phyloP scores from a whole-genome alignment of 2,329 filamentous ascomycete genomes.

The Penicillium sp. region DNA sequence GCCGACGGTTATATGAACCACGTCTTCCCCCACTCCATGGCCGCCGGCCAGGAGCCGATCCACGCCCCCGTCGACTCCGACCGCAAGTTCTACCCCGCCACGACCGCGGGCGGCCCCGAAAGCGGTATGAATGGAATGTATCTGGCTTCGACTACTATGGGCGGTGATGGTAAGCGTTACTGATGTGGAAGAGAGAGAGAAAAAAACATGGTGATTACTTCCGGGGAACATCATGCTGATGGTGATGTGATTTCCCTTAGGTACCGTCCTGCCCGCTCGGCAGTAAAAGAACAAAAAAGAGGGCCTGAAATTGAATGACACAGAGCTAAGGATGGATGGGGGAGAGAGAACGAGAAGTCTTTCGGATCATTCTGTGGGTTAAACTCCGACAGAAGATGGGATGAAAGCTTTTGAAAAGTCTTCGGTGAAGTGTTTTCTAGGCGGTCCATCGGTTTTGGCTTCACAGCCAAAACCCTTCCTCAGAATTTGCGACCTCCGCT shows the following conservation, averaged over 20 bases:
- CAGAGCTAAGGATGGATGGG: conserved; percentile 47
- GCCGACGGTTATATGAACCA: conserved; percentile 67
- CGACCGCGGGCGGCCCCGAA: conserved; percentile 46
- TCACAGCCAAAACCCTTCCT: not conserved
- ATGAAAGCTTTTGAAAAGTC: conserved; percentile 6
- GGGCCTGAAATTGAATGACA: conserved; percentile 16
- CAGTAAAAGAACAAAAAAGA: conserved; percentile 54
- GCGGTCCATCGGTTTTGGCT: not conserved
- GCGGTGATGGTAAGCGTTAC: conserved; percentile 48
- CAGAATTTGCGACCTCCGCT: conserved; percentile 3
- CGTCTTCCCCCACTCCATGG: conserved; percentile 67
- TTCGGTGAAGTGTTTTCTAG: conserved; percentile 1
- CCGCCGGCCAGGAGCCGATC: conserved; percentile 70
- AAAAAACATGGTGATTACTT: not conserved
- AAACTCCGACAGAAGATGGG: not conserved
- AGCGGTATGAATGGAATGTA: conserved; percentile 53
- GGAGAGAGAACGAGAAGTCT: conserved; percentile 60
- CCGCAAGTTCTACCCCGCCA: conserved; percentile 58
- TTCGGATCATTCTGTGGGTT: not conserved
- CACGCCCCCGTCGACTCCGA: conserved; percentile 66
- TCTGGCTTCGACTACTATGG: conserved; percentile 51
- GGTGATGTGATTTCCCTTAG: conserved; percentile 34
- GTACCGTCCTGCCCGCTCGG: conserved; percentile 60
- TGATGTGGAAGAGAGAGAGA: too few species aligned
- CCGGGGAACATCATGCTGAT: conserved; percentile 1